A percentile compares a stretch with the other conserved stretches of the same genome.
phyloP scores from a whole-genome alignment of 1,139 yeast genomes.

The Kodamaea arcana region DNA sequence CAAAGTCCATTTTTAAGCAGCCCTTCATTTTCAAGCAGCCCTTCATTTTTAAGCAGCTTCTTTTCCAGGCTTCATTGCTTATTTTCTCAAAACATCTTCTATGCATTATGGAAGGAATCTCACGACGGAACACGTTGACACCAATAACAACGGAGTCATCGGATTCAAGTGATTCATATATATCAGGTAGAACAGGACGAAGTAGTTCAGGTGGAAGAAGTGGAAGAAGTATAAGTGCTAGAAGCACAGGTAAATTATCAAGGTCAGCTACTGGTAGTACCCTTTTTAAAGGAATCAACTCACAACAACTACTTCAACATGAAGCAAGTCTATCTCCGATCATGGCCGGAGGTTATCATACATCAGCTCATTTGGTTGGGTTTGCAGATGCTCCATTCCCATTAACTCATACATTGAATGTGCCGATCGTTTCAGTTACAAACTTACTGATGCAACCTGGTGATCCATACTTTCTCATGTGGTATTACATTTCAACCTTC shows the following conservation, averaged over 20 bases:
- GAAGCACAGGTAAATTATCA: background rate
- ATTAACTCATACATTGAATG: constrained; percentile 24
- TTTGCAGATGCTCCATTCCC: constrained; percentile 17
- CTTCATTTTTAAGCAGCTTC: no score
- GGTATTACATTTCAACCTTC: constrained; percentile 62
- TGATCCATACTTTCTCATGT: constrained; percentile 42
- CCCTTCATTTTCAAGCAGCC: no score
- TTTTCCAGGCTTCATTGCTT: no score
- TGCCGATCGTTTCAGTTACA: constrained; percentile 30
- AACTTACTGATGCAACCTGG: constrained; percentile 42
- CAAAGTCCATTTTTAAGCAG: no score
- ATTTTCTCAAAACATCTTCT: background rate
- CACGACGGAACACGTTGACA: background rate
- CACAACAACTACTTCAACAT: constrained; percentile 4
- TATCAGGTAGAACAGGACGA: background rate
- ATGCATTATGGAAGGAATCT: background rate
- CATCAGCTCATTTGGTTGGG: constrained; percentile 9
- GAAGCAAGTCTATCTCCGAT: constrained; percentile 4
- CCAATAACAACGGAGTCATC: background rate
- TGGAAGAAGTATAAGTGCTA: background rate
- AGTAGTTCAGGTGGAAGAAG: background rate
- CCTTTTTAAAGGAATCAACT: constrained; percentile 6
- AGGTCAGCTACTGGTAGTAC: background rate
- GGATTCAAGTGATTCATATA: background rate
- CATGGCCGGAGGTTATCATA: constrained; percentile 9